These are phyloP conservation scores for Mortierella sp. DNA, from an alignment of 371 early-diverging fungal genomes.

Conservation along the genomic window DNA sequence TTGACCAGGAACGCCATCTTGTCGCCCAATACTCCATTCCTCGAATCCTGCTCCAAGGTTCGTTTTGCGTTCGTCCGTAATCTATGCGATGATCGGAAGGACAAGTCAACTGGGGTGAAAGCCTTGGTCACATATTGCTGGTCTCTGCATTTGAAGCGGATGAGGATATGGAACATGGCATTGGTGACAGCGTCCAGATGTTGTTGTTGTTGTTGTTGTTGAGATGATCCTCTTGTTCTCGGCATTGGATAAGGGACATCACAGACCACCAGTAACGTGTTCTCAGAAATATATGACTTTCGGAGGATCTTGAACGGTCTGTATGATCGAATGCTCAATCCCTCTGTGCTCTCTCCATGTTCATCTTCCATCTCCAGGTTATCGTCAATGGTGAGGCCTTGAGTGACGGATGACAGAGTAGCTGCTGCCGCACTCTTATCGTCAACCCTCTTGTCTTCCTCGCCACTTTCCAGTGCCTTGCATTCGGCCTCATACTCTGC, in stretches of 20 bases:
- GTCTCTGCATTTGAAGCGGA: constrained; percentile 19
- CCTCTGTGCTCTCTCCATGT: neutral
- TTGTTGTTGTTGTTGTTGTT: neutral
- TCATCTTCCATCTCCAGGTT: neutral
- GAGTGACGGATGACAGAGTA: neutral
- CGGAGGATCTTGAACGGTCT: constrained; percentile 30
- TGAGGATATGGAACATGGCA: constrained; percentile 37
- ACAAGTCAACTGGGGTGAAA: constrained; percentile 37
- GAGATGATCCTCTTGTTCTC: neutral
- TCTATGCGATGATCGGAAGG: neutral
- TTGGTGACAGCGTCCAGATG: neutral
- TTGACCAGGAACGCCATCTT: constrained; percentile 43
- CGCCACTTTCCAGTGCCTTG: constrained; percentile 5
- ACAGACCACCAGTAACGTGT: constrained; percentile 28
- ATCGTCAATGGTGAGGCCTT: neutral
- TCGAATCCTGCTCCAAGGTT: no score
- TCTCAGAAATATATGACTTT: constrained; percentile 21
- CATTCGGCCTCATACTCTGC: constrained; percentile 17
- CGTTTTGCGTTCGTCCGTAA: neutral
- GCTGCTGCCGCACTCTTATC: no score
- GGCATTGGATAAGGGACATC: constrained; percentile 21
- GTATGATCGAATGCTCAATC: constrained; percentile 30
- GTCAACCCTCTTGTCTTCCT: neutral
- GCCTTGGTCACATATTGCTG: constrained; percentile 32
- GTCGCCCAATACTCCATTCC: neutral